A percentile compares a stretch with the other conserved stretches of the same genome.
phyloP scores from a whole-genome alignment of 163 green algal genomes.

The Scenedesmus sp. region DNA sequence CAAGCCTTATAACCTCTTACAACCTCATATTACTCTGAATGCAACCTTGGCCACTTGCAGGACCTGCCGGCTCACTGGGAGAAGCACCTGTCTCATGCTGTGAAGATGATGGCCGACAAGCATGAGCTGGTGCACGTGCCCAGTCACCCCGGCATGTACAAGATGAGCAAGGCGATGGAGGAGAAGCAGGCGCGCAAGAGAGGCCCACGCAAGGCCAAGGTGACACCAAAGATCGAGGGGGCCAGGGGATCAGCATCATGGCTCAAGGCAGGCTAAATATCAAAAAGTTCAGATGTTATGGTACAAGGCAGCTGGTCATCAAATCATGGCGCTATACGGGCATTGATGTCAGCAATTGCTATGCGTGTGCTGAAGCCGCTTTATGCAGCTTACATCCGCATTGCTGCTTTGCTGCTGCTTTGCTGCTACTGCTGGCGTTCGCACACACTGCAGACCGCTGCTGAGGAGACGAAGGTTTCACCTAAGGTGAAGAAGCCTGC shows the following conservation, averaged over 20 bases:
- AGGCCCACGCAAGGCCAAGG: not conserved
- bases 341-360: not conserved
- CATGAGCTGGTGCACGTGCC: conserved; percentile 35
- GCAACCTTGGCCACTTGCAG: not conserved
- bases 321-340: too few relatives aligned
- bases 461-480: not conserved
- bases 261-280: too few relatives aligned
- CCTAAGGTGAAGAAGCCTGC: not conserved
- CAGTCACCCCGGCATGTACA: not conserved
- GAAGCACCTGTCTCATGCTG: not conserved
- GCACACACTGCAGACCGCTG: not conserved
- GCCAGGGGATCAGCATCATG: too few relatives aligned
- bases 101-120: conserved; percentile 47
- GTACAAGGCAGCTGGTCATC: too few relatives aligned
- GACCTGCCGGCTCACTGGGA: conserved; percentile 23
- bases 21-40: not conserved
- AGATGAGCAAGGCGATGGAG: conserved; percentile 1
- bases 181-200: conserved; percentile 32
- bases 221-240: too few relatives aligned
- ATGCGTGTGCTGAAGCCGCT: not conserved
- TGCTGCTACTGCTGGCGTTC: not conserved
- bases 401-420: not conserved
- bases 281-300: too few relatives aligned
- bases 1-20: too few relatives aligned
- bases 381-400: not conserved